Evolutionary conservation across 495 filamentous ascomycete species (phyloP), one percentile per base, ranked within the genome.

Genomic region (Rostrohypoxylon terebratum): DNA sequence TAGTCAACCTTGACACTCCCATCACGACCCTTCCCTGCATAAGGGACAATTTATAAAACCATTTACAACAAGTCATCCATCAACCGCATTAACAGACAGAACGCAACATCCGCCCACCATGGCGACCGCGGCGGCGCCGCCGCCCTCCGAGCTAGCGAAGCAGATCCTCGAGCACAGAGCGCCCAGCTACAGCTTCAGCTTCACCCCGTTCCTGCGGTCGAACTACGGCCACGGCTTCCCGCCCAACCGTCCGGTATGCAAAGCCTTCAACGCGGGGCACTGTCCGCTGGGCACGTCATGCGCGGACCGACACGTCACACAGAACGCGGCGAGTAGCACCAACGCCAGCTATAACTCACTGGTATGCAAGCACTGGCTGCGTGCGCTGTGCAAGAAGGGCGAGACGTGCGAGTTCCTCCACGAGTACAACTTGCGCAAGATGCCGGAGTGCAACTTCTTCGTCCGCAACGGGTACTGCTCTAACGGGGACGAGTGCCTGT

Each of bases 331-430:
- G 63, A 59, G 59, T 40, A 72, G 69, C 69, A 71, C 57, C 14
- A 74, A 75, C 68, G 75, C 78, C 47, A 79, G 79, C 40, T 91
- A 88, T 72, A 89, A 88, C 72, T 88, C 85, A 4, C 86, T 97
- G 0, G 94, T 99, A 63, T 99, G 96, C 89, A 99, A 99, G 83
- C 96, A 98, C 87, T 99, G 96, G 90, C 89, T 98, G 71, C 92
- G 96, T 72, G 94, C 93, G 0, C 90, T 99, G 23, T 99, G 96
- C 86, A 99, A 98, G 80, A 98, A 98, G 80, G 96, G 95, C 38
- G 88, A 96, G 68, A 87, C 88, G 63, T 99, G 96, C 87, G 96
- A 98, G 82, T 99, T 97, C 77, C 85, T 97, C 64, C 96, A 99
- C 83, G 95, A 97, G 83, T 99, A 96, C 86, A 98, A 99, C 85